Conservation (phyloP, 371 early-diverging fungal genomes). For the Mucor piriformis region DNA sequence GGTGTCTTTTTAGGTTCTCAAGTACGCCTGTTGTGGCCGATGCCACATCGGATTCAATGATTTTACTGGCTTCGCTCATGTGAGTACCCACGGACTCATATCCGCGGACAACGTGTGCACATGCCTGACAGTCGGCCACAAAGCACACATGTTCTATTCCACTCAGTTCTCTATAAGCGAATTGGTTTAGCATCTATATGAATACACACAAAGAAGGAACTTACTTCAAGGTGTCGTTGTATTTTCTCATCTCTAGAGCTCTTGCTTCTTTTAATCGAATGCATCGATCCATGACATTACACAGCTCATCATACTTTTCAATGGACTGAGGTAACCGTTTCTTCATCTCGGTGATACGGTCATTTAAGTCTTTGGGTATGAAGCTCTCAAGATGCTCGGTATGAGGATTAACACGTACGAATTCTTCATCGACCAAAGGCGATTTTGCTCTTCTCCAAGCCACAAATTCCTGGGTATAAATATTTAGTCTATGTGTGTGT, state of each 20-base stretch:
- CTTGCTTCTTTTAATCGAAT: conserved; percentile 58
- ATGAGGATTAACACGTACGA: conserved; percentile 31
- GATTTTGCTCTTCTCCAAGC: conserved; percentile 47
- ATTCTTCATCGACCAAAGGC: conserved; percentile 47
- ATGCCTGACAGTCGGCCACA: conserved; percentile 53
- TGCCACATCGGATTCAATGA: conserved; percentile 34
- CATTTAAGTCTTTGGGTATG: conserved; percentile 47
- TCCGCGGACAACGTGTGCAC: conserved; percentile 53
- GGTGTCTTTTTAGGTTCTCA: conserved; percentile 69
- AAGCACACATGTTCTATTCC: conserved; percentile 57
- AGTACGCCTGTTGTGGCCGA: conserved; percentile 40
- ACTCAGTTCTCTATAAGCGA: conserved; percentile 23
- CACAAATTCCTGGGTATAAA: conserved; percentile 26
- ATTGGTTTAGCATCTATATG: no score
- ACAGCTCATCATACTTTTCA: conserved; percentile 59
- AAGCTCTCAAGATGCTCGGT: conserved; percentile 24
- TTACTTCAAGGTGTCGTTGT: conserved; percentile 55
- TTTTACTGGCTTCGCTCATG: conserved; percentile 38
- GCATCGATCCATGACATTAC: conserved; percentile 57
- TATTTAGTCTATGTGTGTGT: no score
- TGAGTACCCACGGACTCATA: conserved; percentile 53
- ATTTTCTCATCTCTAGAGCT: conserved; percentile 48
- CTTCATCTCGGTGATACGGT: conserved; percentile 35
- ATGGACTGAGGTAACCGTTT: conserved; percentile 39
- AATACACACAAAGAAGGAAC: neutral